Conservation (phyloP, 176 grass and related monocot species). For the bread wheat (Triticum aestivum) region IWGSC_CS_RefSeq_v2.1 NC_057806.1:444225649-444226148, state of each 20-base stretch:
- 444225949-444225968: neutral
- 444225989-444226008: neutral
- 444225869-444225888: neutral
- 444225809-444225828: neutral
- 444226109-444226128: slow-evolving; percentile 77
- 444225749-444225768: neutral
- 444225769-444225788: neutral
- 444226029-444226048: neutral
- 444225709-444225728: slow-evolving; percentile 1
- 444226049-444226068: slow-evolving; percentile 8
- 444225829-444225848: neutral
- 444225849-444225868: neutral
- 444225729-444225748: neutral
- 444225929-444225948: neutral
- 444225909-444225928: neutral
- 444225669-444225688: neutral
- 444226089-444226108: slow-evolving; percentile 78
- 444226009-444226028: neutral
- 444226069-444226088: slow-evolving; percentile 62
- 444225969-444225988: neutral
- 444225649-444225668: neutral
- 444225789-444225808: neutral
- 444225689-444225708: neutral
- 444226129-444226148: slow-evolving; percentile 88
- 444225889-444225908: neutral